phyloP scores from a whole-genome alignment of 768 basidiomycete species.

The Pleurotus djamor region DNA sequence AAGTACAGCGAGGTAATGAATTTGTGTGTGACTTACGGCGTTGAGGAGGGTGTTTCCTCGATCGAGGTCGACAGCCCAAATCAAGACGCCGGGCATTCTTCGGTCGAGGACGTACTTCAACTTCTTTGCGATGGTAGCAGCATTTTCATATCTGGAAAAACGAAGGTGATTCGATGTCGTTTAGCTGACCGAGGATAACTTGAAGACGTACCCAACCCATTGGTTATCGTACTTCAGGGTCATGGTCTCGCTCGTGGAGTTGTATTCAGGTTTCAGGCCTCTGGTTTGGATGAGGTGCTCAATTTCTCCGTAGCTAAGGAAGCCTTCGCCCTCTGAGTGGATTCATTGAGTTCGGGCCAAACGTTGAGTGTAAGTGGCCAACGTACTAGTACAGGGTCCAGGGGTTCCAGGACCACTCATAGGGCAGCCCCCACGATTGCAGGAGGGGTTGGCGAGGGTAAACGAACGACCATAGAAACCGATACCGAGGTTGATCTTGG shows the following conservation, averaged over 20 bases:
- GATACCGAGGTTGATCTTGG: slow-evolving; percentile 9
- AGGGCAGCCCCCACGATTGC: slow-evolving; percentile 3
- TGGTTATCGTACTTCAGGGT: slow-evolving; percentile 2
- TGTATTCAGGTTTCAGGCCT: slow-evolving; percentile 5
- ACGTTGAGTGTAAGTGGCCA: not conserved
- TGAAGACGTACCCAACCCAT: slow-evolving; percentile 4
- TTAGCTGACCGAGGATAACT: not conserved
- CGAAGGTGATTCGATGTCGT: not conserved
- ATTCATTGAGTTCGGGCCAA: not conserved
- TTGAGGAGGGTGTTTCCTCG: slow-evolving; percentile 6
- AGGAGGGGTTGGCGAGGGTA: slow-evolving; percentile 3
- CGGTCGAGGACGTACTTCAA: slow-evolving; percentile 7
- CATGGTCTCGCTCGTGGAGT: slow-evolving; percentile 4
- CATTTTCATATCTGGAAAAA: slow-evolving; percentile 5
- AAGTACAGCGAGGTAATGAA: not conserved
- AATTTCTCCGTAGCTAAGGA: slow-evolving; percentile 7
- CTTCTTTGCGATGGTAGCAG: slow-evolving; percentile 6
- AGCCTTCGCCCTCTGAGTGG: slow-evolving; percentile 4
- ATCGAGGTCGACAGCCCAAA: slow-evolving; percentile 9
- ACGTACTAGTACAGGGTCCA: slow-evolving; percentile 5
- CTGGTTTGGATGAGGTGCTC: slow-evolving; percentile 7
- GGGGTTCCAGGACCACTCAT: slow-evolving; percentile 1
- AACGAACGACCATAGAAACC: slow-evolving; percentile 8
- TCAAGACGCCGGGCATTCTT: slow-evolving; percentile 8
- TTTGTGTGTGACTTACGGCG: not conserved